Conservation (phyloP, 805 yeast species). For the Phaffomyces thermotolerans region DNA sequence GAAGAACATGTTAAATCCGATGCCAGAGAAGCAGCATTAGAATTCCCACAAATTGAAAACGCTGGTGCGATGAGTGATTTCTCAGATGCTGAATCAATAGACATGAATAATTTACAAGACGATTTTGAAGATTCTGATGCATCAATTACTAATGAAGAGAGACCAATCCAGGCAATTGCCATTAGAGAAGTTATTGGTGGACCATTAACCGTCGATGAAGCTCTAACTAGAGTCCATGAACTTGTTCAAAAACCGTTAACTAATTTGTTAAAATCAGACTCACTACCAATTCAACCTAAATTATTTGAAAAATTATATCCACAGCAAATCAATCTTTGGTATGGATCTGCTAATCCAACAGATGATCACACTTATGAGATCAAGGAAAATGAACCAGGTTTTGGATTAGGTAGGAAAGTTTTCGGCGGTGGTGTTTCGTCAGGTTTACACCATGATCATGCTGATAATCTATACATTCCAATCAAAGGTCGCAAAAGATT, state of each 20-base stretch:
- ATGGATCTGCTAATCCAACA: slow-evolving; percentile 36
- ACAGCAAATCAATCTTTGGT: slow-evolving; percentile 73
- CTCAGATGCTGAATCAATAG: slow-evolving; percentile 36
- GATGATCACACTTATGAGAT: slow-evolving; percentile 12
- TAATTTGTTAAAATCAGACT: slow-evolving; percentile 24
- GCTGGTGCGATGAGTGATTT: slow-evolving; percentile 10
- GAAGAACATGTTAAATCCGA: slow-evolving; percentile 5
- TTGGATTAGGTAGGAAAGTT: slow-evolving; percentile 46
- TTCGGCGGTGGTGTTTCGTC: slow-evolving; percentile 60
- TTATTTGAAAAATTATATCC: slow-evolving; percentile 41
- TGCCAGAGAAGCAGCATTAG: slow-evolving; percentile 10
- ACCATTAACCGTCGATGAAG: slow-evolving; percentile 28
- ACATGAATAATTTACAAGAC: slow-evolving; percentile 38
- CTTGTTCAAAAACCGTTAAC: slow-evolving; percentile 59
- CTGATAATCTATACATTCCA: slow-evolving; percentile 65
- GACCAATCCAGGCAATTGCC: slow-evolving; percentile 11
- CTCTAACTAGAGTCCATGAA: slow-evolving; percentile 37
- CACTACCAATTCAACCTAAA: slow-evolving; percentile 35
- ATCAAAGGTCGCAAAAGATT: slow-evolving; percentile 56
- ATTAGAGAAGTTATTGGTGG: slow-evolving; percentile 16
- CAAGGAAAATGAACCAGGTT: slow-evolving; percentile 18
- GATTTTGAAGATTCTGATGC: slow-evolving; percentile 37
- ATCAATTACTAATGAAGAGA: slow-evolving; percentile 13
- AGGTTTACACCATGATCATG: slow-evolving; percentile 76
- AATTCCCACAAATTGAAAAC: slow-evolving; percentile 4